A percentile compares a stretch with the other conserved stretches of the same genome.
phyloP scores from a whole-genome alignment of 2,329 filamentous ascomycete genomes.

The Cytospora paraplurivora region DNA sequence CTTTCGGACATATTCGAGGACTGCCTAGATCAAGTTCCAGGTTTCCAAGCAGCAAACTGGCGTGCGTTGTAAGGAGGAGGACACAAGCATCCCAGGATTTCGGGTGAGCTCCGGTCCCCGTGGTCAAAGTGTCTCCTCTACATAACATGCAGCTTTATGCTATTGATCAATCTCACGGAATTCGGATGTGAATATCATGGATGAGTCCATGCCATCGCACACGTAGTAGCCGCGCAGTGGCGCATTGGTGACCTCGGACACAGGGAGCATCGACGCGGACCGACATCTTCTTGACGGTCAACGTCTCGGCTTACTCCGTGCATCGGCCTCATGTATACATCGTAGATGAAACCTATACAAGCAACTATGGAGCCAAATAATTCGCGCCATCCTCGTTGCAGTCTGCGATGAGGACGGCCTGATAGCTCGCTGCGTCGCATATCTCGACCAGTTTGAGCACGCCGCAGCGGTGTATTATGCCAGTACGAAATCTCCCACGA shows the following conservation, averaged over 20 bases:
- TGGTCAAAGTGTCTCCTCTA: too few relatives aligned
- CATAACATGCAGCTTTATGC: too few relatives aligned
- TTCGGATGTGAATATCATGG: too few relatives aligned
- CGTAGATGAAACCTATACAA: constrained; percentile 24
- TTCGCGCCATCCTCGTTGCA: constrained; percentile 24
- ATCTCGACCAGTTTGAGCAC: constrained; percentile 24
- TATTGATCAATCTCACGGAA: too few relatives aligned
- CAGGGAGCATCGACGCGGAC: not conserved
- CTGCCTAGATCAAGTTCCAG: too few relatives aligned
- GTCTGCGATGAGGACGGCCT: constrained; percentile 23
- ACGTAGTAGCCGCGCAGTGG: not conserved
- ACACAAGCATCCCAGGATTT: too few relatives aligned
- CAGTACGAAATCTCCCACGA: not conserved
- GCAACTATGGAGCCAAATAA: constrained; percentile 16
- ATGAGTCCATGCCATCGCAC: not conserved
- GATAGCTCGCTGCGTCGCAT: constrained; percentile 17
- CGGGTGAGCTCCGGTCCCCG: too few relatives aligned
- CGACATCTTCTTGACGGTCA: not conserved
- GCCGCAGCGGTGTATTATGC: not conserved
- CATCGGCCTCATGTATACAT: too few relatives aligned
- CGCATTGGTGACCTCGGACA: not conserved
- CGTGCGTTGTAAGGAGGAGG: too few relatives aligned
- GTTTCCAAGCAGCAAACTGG: too few relatives aligned
- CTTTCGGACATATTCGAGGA: too few relatives aligned
- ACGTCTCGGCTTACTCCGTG: not conserved